A percentile compares a stretch with the other conserved stretches of the same genome.
Conservation (phyloP, 2,329 filamentous ascomycete genomes). For the Trichothecium roseum region DNA sequence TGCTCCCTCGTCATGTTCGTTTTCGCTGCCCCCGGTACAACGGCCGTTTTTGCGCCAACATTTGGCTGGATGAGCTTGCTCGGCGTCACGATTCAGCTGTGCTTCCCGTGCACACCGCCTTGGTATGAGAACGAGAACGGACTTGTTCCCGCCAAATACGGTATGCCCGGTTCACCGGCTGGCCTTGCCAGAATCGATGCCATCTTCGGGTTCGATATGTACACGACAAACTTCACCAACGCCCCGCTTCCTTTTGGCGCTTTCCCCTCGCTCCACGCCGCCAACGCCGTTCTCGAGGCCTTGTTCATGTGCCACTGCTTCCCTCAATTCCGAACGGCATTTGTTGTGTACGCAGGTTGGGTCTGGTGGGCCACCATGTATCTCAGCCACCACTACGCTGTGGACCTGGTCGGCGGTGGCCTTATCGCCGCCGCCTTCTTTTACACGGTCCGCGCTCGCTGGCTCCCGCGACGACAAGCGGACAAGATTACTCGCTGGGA, state of each 20-base stretch:
- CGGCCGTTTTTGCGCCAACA: conserved; percentile 72
- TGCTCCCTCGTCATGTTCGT: conserved; percentile 74
- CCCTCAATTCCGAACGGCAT: conserved; percentile 68
- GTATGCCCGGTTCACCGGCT: conserved; percentile 80
- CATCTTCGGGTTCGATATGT: conserved; percentile 84
- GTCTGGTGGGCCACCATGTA: conserved; percentile 99
- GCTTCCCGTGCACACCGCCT: conserved; percentile 88
- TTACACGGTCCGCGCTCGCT: conserved; percentile 71
- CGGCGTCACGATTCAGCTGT: conserved; percentile 77
- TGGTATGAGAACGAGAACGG: conserved; percentile 97
- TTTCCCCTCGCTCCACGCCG: conserved; percentile 88
- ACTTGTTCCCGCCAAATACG: conserved; percentile 82
- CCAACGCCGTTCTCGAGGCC: conserved; percentile 78
- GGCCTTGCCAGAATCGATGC: conserved; percentile 82
- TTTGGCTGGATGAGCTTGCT: conserved; percentile 90
- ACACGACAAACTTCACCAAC: conserved; percentile 83
- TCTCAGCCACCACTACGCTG: conserved; percentile 90
- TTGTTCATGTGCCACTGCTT: conserved; percentile 92
- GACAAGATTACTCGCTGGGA: conserved; percentile 90
- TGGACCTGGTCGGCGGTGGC: conserved; percentile 82
- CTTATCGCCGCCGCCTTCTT: conserved; percentile 69
- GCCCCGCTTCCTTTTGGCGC: conserved; percentile 90
- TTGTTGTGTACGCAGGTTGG: conserved; percentile 80
- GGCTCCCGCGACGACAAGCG: conserved; percentile 69
- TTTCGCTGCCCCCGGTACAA: conserved; percentile 76